Base-by-base conservation (phyloP, 768 basidiomycete genomes). In the Mycena crocata region DNA sequence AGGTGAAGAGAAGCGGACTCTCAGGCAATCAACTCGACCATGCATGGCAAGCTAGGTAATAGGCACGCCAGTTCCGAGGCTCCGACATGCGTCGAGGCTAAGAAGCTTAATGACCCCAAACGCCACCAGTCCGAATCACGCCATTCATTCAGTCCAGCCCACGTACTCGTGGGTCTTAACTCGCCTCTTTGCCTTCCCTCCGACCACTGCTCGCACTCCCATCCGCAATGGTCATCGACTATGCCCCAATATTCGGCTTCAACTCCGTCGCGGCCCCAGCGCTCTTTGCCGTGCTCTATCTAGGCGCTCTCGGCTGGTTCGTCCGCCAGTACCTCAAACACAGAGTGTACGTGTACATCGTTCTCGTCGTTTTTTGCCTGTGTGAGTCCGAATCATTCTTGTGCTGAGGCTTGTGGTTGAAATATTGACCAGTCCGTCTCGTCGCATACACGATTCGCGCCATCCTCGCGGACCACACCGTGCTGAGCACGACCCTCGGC, bases 391-490 rank as follows among this genome's bases (percentile, higher is more conserved):
- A 17, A 12, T 23, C 40, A 23, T 8, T 42, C 26, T 30, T 13
- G n/a, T 15, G 15, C 12, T 21, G 32, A 19, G 40, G n/a, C 40
- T 37, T 23, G 24, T 50, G 54, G 3, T 24, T 49, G 17, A 46
- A 32, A 2, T n/a, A 17, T 54, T 52, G n/a, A n/a, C 7, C 35
- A 85, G 84, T 85, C 42, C 81, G 84, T 34, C 57, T 81, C 2
- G 67, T 73, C 7, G 83, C 83, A 0, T 86, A 84, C 62, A 60
- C 74, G 1, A 74, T 84, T 3, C 80, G 84, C 5, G 80, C 81
- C 4, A 57, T 80, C 8, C 34, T 65, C 9, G 45, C 44, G 0
- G 23, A 21, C 40, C 56, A 52, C 4, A 46, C 17, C 7, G n/a
- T 55, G 3, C 31, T 34, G 7, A 32, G 49, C 9, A 17, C 32